Evolutionary conservation across 768 basidiomycete species (phyloP), one percentile per base, ranked within the genome.

Genomic region (Tylopilus subfusipes): DNA sequence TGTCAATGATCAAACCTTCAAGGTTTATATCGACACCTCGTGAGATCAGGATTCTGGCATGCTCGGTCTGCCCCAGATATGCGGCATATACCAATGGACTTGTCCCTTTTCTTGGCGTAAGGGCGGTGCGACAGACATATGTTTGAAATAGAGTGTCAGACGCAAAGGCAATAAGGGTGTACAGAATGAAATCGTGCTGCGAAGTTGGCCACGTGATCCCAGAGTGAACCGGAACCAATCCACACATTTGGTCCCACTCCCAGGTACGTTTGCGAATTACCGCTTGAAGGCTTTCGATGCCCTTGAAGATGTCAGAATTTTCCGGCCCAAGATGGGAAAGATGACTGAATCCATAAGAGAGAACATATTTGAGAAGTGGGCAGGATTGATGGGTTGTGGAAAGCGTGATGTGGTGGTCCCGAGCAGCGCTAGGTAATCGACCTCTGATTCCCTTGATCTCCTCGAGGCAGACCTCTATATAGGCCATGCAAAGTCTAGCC

Each of bases 401-500:
- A n/a, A 24, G 14, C 2, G 5, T 2, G 10, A 25, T 9, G 27
- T 24, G 2, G 2, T 0, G 24, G n/a, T 56, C 36, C 27, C 13
- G n/a, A 18, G 24, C 27, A 0, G 2, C 8, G 11, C 2, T 14
- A 4, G 34, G 18, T 5, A 34, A 47, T 14, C 14, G 29, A 8
- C 25, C 10, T 22, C 22, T 29, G 12, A 5, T 24, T 10, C 53
- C 51, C 27, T 48, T 24, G 19, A 50, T 36, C 14, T 53, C n/a
- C 9, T 45, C 51, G 27, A 63, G 61, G 21, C 42, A 63, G 10
- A 53, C 16, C 0, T 12, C 8, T 21, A 55, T 39, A n/a, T 62
- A 63, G 0, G 44, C 44, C 53, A 58, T 58, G 31, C 53, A 63
- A 34, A 44, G 48, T 18, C 50, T 52, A 8, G 56, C 60, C 8